Percentiles rank a stretch among this genome's conserved stretches.
These are phyloP conservation scores for Cercospora zeae-maydis DNA, from an alignment of 2,329 filamentous ascomycete species.

Conservation along the genomic window DNA sequence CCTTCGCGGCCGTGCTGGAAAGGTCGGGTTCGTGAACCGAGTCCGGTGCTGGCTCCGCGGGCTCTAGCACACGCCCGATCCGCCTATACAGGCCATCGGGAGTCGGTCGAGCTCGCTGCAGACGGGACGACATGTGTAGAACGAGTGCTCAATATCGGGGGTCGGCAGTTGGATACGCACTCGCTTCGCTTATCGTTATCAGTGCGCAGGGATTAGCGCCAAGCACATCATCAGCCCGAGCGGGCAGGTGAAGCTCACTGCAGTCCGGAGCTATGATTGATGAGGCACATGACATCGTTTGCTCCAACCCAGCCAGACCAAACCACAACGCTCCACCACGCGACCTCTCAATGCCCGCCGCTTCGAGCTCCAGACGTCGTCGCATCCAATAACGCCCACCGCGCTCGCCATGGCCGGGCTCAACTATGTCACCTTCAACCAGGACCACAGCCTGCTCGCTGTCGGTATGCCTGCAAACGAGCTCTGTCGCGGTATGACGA, in stretches of 20 bases:
- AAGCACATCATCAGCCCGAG: background rate
- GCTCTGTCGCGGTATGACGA: background rate
- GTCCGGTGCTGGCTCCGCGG: background rate
- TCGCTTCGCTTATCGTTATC: background rate
- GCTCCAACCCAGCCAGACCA: background rate
- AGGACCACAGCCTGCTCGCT: slow-evolving; percentile 94
- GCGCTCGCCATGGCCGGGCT: slow-evolving; percentile 48
- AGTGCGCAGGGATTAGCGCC: background rate
- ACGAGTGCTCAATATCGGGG: background rate
- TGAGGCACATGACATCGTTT: background rate
- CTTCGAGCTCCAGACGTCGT: background rate
- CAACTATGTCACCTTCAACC: slow-evolving; percentile 99
- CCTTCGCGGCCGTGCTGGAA: background rate
- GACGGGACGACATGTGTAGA: background rate
- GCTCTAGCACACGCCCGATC: background rate
- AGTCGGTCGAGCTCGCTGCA: background rate
- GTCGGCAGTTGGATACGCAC: background rate
- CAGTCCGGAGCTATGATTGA: background rate
- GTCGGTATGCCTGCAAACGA: slow-evolving; percentile 63
- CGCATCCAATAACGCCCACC: background rate
- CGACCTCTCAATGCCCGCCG: background rate
- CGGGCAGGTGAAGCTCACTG: background rate
- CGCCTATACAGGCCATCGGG: background rate
- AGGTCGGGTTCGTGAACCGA: background rate
- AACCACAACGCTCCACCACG: background rate